Evolutionary conservation across 805 yeast genomes (phyloP), one percentile per base, ranked within the genome.

Genomic region (Clavispora carvajalis): DNA sequence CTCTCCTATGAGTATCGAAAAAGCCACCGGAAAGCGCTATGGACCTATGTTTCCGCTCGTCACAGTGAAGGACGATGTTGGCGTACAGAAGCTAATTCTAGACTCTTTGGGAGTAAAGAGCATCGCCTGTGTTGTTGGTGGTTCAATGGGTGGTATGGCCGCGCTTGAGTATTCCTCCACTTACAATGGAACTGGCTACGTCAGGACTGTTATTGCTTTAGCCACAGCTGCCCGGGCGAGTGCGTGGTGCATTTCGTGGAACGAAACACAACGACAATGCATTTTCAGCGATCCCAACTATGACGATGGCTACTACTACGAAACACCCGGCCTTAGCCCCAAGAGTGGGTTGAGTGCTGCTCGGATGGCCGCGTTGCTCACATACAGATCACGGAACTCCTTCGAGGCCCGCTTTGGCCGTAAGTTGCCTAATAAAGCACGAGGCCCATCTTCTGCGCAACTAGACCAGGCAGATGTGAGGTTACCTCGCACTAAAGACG

Each of bases 211-310:
- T 17, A 81, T 91, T 11, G 91, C 96, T 0, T 65, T 91, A 39
- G 99, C 99, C 1, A 91, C 98, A 0, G 80, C 95, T 19, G 96
- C 98, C 0, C 73, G 95, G 55, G 95, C 90, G 33, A 84, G 95
- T 2, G 99, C 99, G 0, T 93, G 99, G 99, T 93, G 98, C 51
- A 93, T 93, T 30, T 86, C 96, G 4, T 93, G 99, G 99, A 91
- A 95, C 40, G 99, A 93, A 58, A 95, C 99, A 2, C 99, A 93
- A 64, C 76, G 99, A 53, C 99, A 93, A 60, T 81, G 95, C 47
- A 88, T 93, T 22, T 93, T 90, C 63, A 83, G 95, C 10, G 99
- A 93, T 59, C 98, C 98, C 8, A 84, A 85, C 57, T 93, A 89
- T 60, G 73, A 77, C 41, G 96, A 90, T 55, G 99, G 99, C 1